Evolutionary conservation across 2,329 filamentous ascomycete species (phyloP), one percentile per base, ranked within the genome.

Genomic region (Trichoderma sp.): DNA sequence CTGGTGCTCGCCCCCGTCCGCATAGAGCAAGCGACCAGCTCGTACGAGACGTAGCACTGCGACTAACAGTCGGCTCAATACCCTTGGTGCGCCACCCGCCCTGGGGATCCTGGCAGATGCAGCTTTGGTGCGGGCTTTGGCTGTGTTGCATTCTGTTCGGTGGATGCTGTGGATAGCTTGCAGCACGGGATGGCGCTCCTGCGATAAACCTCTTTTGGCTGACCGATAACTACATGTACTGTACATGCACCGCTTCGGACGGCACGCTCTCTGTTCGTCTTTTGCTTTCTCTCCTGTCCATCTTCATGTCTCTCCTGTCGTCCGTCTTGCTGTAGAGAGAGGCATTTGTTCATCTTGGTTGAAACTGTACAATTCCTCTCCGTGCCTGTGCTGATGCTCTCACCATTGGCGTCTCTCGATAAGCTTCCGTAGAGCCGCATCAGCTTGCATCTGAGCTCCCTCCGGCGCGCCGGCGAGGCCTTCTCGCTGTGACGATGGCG

Each of bases 401-500:
- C 52, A 26, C 37, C 52, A 55, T 43, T 56, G 52, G 37, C 28
- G 28, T 32, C 24, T 24, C 28, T 61, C 26, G 43, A 51, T 61
- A 21, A 43, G 63, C 37, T 49, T 54, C 24, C 24, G 39, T 59
- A 59, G 16, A 59, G 52, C 52, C 46, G 55, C 65, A 51, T 24
- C 39, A 52, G 21, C 26, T 21, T 43, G 34, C 28, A 21, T 26
- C 59, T 67, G 66, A 68, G 59, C 67, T 65, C 59, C 26, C 18
- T 54, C 67, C 60, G 52, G 59, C 32, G 59, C 43, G 54, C 60
- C 54, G 52, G 59, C 51, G 67, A 39, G 67, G 10, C 14, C 39
- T 26, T 54, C 52, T 67, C 68, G 68, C 68, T 64, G 43, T 52
- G 55, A 69, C 60, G 68, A 69, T 52, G 55, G 61, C 60, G 63